phyloP scores from a whole-genome alignment of 1,284 basidiomycete species.

The Cutaneotrichosporon sp. region DNA sequence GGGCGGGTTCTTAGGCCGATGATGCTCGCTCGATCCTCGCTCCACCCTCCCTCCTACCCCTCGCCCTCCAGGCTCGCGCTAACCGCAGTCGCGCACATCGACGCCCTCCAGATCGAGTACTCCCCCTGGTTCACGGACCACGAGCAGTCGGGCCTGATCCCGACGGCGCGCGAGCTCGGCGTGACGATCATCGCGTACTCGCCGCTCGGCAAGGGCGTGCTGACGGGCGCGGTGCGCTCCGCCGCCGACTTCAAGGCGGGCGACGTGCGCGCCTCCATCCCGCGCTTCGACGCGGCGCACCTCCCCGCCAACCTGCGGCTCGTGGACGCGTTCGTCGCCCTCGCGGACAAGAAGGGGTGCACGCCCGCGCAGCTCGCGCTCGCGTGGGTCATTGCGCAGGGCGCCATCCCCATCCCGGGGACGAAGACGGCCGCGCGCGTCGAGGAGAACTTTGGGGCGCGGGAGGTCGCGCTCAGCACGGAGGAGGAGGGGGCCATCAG shows the following conservation, averaged over 20 bases:
- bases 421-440: slow-evolving; percentile 40
- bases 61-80: background rate
- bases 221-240: slow-evolving; percentile 23
- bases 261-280: slow-evolving; percentile 44
- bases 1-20: no score
- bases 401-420: slow-evolving; percentile 53
- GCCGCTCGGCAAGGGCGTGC: slow-evolving; percentile 53
- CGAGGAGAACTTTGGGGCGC: slow-evolving; percentile 50
- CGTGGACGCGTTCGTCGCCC: slow-evolving; percentile 35
- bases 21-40: no score
- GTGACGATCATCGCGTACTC: slow-evolving; percentile 53
- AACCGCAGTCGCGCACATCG: slow-evolving; percentile 50
- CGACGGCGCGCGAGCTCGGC: slow-evolving; percentile 48
- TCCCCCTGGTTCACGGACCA: slow-evolving; percentile 55
- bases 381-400: slow-evolving; percentile 55
- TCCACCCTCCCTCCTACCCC: background rate
- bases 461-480: slow-evolving; percentile 36
- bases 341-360: slow-evolving; percentile 47
- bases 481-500: slow-evolving; percentile 46
- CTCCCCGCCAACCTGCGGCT: slow-evolving; percentile 47
- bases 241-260: slow-evolving; percentile 39
- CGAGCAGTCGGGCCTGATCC: slow-evolving; percentile 53
- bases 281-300: slow-evolving; percentile 47
- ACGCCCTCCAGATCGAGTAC: slow-evolving; percentile 56
- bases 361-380: slow-evolving; percentile 53